Evolutionary conservation across 371 early-diverging fungal species (phyloP), one percentile per base, ranked within the genome.

Genomic region (Rhizopus delemar): DNA sequence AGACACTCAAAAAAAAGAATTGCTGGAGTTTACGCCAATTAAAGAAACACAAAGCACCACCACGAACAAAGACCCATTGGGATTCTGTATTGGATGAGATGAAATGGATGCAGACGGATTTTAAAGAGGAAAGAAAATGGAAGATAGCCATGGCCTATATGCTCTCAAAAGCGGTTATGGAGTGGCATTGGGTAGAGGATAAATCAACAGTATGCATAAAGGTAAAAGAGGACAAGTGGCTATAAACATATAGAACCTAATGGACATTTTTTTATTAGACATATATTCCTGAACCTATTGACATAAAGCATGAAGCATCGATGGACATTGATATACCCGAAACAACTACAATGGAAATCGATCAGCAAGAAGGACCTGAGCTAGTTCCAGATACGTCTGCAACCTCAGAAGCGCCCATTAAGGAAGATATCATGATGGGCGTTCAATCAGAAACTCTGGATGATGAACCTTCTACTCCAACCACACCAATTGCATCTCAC

Each of bases 101-200:
- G 93, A 84, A 80, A 71, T 95, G 95, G 94, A 79, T 91, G 81
- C 82, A 85, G 15, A 88, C 85, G 0, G 96, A 96, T 65, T 94
- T 90, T 66, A 83, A 84, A 51, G 91, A 94, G 59, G 95, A 94
- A 66, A 81, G 90, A 33, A 89, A 87, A 62, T 89, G 92, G 90
- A 94, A 92, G 62, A 77, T 89, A 39, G 92, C 91, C 3, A 82
- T 82, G 46, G 90, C 93, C 0, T 88, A 78, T 59, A 74, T 75
- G 57, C 56, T 93, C 1, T 83, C 91, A 0, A 72, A 73, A 38
- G 90, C 90, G 71, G 85, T 95, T 5, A 73, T 90, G 83, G 93
- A 90, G 52, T 96, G 92, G 86, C 94, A 94, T 76, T 52, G 69
- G 15, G 73, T 89, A 8, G 65, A 73, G 0, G 90, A 94, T 72